These are phyloP conservation scores for Eimeria maxima DNA, from an alignment of 169 alveolate species.

Conservation along the genomic window DNA sequence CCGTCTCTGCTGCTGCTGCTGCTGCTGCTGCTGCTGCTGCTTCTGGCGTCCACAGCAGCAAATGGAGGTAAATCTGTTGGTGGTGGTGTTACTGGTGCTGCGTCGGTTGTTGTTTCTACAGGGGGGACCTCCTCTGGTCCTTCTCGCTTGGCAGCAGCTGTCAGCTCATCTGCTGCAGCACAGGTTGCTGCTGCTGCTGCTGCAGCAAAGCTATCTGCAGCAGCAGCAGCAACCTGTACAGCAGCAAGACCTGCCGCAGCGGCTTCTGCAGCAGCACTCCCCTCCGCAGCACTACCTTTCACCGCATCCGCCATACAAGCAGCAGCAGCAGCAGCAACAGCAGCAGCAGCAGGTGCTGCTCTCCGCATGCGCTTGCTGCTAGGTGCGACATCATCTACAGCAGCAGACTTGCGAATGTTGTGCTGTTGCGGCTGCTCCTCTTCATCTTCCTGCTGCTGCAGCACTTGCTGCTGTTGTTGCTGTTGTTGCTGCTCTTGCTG, in stretches of 20 bases:
- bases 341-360: background rate
- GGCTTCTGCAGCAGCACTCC: background rate
- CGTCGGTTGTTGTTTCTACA: too few relatives aligned
- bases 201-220: too few relatives aligned
- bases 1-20: background rate
- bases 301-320: background rate
- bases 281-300: background rate
- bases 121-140: background rate
- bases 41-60: background rate
- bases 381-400: background rate
- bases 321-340: background rate
- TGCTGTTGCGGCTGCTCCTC: background rate
- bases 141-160: background rate
- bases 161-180: too few relatives aligned
- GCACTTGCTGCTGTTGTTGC: background rate
- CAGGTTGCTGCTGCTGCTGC: background rate
- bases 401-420: constrained; percentile 2
- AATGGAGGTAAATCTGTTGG: background rate
- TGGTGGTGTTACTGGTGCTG: too few relatives aligned
- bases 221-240: too few relatives aligned
- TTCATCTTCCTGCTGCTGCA: background rate
- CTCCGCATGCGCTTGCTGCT: constrained; percentile 3
- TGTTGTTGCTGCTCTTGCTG: constrained; percentile 8
- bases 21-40: background rate
- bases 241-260: background rate